A percentile compares a stretch with the other conserved stretches of the same genome.
Evolutionary conservation across 2,329 filamentous ascomycete genomes (phyloP).

Genomic region (Remersonia thermophila): DNA sequence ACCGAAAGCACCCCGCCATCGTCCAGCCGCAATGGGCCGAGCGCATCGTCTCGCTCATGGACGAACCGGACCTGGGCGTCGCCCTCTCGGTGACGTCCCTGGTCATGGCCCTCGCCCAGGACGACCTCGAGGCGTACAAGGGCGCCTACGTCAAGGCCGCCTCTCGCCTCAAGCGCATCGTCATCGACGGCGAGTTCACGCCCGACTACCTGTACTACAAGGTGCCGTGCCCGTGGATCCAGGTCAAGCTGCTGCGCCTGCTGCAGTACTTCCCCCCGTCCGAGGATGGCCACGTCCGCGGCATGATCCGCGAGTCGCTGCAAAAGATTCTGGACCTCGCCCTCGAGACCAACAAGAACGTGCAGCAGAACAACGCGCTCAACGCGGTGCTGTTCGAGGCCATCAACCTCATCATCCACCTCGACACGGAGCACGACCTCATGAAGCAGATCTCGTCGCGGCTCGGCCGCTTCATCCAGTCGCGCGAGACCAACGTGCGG

Average conservation of each 20-base stretch:
- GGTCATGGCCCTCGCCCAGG: slow-evolving; percentile 87
- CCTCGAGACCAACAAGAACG: slow-evolving; percentile 81
- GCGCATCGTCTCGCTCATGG: slow-evolving; percentile 97
- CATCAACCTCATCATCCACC: slow-evolving; percentile 94
- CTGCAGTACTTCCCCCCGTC: slow-evolving; percentile 95
- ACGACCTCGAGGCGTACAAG: slow-evolving; percentile 87
- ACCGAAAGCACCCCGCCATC: slow-evolving; percentile 87
- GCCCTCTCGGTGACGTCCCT: slow-evolving; percentile 90
- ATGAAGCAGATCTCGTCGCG: slow-evolving; percentile 93
- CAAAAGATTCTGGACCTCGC: slow-evolving; percentile 85
- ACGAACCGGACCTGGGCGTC: slow-evolving; percentile 87
- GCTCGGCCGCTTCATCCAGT: slow-evolving; percentile 91
- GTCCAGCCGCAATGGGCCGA: slow-evolving; percentile 96
- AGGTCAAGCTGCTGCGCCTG: slow-evolving; percentile 83
- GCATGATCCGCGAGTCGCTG: slow-evolving; percentile 82
- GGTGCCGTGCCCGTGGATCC: slow-evolving; percentile 97
- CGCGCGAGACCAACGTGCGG: slow-evolving; percentile 90
- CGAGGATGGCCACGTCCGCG: slow-evolving; percentile 87
- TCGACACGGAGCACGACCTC: slow-evolving; percentile 84
- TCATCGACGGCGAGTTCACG: slow-evolving; percentile 81
- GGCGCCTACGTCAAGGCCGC: slow-evolving; percentile 91
- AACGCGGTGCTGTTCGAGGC: slow-evolving; percentile 97
- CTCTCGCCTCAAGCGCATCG: slow-evolving; percentile 73
- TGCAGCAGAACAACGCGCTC: slow-evolving; percentile 97
- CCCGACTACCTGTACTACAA: slow-evolving; percentile 97